These are phyloP conservation scores for Pestalotiopsis sp. DNA, from an alignment of 2,329 filamentous ascomycete species.

Conservation along the genomic window DNA sequence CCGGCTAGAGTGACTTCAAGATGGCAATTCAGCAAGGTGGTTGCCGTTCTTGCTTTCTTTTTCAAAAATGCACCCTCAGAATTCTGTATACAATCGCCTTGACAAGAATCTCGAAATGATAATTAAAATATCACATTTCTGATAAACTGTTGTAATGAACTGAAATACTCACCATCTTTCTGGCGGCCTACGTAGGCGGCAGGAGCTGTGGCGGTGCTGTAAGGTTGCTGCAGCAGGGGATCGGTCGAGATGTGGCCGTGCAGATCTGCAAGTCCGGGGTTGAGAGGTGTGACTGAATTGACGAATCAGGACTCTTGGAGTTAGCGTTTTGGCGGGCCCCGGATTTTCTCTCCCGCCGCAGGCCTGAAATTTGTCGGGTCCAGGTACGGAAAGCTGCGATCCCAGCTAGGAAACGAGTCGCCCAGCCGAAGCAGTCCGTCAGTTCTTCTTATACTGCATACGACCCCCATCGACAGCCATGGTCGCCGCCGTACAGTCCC, in stretches of 20 bases:
- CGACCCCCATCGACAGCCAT: conserved; percentile 32
- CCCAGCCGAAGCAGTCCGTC: background rate
- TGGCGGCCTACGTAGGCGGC: background rate
- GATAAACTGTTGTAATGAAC: background rate
- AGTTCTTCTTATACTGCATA: background rate
- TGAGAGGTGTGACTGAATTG: background rate
- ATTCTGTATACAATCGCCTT: no score
- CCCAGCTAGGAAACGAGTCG: conserved; percentile 9
- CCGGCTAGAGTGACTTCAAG: background rate
- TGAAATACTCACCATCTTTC: background rate
- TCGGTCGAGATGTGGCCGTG: background rate
- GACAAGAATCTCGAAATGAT: no score
- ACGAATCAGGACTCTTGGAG: background rate
- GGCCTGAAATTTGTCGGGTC: conserved; percentile 13
- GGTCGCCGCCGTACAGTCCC: conserved; percentile 42
- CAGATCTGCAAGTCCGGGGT: background rate
- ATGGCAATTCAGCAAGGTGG: background rate
- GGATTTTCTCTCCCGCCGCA: conserved; percentile 10
- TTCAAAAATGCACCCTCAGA: no score
- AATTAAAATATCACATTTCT: background rate
- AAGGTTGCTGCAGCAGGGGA: background rate
- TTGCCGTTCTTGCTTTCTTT: background rate
- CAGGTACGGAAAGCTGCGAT: conserved; percentile 11
- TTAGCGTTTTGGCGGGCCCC: background rate
- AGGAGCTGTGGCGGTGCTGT: background rate